Percentiles rank a stretch among this genome's conserved stretches.
Conservation (phyloP, 768 basidiomycete species). For the Glaciozyma martinii region DNA sequence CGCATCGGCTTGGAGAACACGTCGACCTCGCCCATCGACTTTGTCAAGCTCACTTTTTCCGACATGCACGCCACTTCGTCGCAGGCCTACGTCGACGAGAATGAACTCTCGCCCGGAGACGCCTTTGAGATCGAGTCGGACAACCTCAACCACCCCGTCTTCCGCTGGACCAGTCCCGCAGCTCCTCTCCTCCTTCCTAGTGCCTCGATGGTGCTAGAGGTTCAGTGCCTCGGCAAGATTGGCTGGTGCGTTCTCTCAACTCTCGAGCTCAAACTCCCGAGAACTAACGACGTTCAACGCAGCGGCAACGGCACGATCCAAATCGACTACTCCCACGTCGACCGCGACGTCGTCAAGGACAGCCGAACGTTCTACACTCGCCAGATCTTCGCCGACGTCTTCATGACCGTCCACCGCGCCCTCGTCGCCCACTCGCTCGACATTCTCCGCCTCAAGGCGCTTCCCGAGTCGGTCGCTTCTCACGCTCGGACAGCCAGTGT, state of each 20-base stretch:
- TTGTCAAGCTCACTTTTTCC: conserved; percentile 74
- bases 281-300: not conserved
- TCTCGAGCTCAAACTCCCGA: not conserved
- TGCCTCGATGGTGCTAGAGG: conserved; percentile 56
- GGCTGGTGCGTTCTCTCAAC: conserved; percentile 60
- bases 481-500: conserved; percentile 20
- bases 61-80: conserved; percentile 77
- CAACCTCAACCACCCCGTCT: conserved; percentile 64
- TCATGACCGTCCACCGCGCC: conserved; percentile 92
- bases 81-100: conserved; percentile 67
- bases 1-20: conserved; percentile 85
- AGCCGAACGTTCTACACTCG: conserved; percentile 64
- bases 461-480: not conserved
- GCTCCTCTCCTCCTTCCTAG: conserved; percentile 55
- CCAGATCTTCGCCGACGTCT: conserved; percentile 75
- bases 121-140: conserved; percentile 85
- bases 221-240: conserved; percentile 78
- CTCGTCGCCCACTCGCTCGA: conserved; percentile 79
- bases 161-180: conserved; percentile 57
- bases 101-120: conserved; percentile 69
- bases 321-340: conserved; percentile 68
- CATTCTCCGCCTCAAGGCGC: conserved; percentile 53
- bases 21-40: conserved; percentile 71
- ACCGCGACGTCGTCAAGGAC: conserved; percentile 41
- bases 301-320: conserved; percentile 72